Evolutionary conservation across 2,329 filamentous ascomycete genomes (phyloP).

Genomic region (Paecilomyces niveus): DNA sequence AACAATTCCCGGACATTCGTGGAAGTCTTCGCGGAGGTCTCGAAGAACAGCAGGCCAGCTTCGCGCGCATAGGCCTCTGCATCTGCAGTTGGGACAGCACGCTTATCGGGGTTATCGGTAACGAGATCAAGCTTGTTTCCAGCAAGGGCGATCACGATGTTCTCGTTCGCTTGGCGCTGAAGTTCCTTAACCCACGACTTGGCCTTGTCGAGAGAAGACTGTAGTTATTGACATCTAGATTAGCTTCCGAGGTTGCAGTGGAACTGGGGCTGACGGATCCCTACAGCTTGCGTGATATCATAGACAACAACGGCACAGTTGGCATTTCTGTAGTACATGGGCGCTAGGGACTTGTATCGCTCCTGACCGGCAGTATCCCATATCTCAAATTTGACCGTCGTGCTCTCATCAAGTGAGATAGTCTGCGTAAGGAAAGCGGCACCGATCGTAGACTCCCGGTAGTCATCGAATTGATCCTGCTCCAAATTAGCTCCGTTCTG

Average conservation of each 20-base stretch:
- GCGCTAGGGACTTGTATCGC: conserved; percentile 95
- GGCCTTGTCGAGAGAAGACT: conserved; percentile 97
- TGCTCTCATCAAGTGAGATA: conserved; percentile 94
- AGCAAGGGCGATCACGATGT: conserved; percentile 96
- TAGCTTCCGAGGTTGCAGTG: conserved; percentile 6
- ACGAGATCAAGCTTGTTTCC: conserved; percentile 98
- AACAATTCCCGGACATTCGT: conserved; percentile 95
- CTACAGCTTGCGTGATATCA: conserved; percentile 97
- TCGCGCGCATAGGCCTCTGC: conserved; percentile 93
- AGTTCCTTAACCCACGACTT: conserved; percentile 99
- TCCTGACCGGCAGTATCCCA: conserved; percentile 99
- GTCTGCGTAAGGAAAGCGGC: conserved; percentile 98
- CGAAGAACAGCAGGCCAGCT: conserved; percentile 92
- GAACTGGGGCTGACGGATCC: conserved; percentile 25
- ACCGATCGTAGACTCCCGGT: conserved; percentile 95
- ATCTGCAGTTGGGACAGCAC: conserved; percentile 79
- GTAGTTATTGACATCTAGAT: conserved; percentile 6
- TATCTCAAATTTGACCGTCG: conserved; percentile 99
- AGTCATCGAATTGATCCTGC: conserved; percentile 98
- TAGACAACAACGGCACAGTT: conserved; percentile 99
- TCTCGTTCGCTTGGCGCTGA: conserved; percentile 97
- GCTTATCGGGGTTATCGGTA: conserved; percentile 89
- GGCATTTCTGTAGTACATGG: conserved; percentile 99
- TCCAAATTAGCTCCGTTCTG: conserved; percentile 5
- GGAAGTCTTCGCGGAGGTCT: conserved; percentile 95